Evolutionary conservation across 805 yeast species (phyloP).

Genomic region (Myxozyma neglecta): DNA sequence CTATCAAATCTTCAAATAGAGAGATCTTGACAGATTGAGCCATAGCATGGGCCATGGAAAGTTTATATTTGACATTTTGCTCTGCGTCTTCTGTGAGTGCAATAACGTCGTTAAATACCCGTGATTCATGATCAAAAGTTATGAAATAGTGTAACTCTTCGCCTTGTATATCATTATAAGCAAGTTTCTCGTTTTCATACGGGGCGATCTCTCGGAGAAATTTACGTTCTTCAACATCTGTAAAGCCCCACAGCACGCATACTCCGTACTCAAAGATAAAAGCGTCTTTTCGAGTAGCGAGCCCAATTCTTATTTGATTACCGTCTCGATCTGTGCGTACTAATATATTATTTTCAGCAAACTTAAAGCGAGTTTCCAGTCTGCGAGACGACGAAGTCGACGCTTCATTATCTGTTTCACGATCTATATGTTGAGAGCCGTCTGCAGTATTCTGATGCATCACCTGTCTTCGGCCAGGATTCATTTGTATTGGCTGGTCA

Average conservation of each 20-base stretch:
- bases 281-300: constrained; percentile 65
- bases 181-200: constrained; percentile 85
- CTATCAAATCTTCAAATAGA: constrained; percentile 91
- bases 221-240: constrained; percentile 75
- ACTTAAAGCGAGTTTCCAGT: constrained; percentile 2
- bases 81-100: constrained; percentile 91
- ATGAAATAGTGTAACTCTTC: constrained; percentile 95
- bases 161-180: constrained; percentile 86
- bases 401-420: background rate
- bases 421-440: background rate
- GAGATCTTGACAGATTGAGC: constrained; percentile 96
- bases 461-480: background rate
- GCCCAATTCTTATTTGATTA: constrained; percentile 87
- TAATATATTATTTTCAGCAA: background rate
- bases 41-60: constrained; percentile 91
- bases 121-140: constrained; percentile 90
- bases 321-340: constrained; percentile 47
- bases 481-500: constrained; percentile 3
- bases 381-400: background rate
- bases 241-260: constrained; percentile 95
- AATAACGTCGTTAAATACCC: constrained; percentile 87
- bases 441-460: background rate
- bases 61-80: constrained; percentile 83
- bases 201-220: constrained; percentile 82
- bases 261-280: constrained; percentile 96